phyloP scores from a whole-genome alignment of 495 filamentous ascomycete genomes.

The Astrocystis sublimbata region DNA sequence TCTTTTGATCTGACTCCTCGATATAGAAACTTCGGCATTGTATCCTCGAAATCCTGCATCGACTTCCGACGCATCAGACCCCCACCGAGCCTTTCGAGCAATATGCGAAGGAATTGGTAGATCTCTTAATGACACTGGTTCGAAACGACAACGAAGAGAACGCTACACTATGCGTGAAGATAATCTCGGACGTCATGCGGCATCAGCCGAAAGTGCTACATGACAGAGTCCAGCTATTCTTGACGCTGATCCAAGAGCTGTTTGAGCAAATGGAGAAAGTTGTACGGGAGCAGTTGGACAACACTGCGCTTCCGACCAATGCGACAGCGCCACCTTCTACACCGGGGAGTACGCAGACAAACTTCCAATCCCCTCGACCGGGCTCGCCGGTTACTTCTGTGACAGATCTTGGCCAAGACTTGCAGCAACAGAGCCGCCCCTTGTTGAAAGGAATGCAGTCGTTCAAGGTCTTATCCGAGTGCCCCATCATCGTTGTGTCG shows the following conservation, averaged over 20 bases:
- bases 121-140: slow-evolving; percentile 84
- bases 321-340: slow-evolving; percentile 70
- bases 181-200: slow-evolving; percentile 91
- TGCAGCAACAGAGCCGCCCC: slow-evolving; percentile 74
- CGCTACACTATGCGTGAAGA: slow-evolving; percentile 95
- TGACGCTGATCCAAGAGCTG: slow-evolving; percentile 91
- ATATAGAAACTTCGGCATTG: slow-evolving; percentile 83
- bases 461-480: slow-evolving; percentile 97
- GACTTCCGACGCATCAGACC: slow-evolving; percentile 68
- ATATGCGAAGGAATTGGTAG: slow-evolving; percentile 82
- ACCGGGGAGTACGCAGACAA: slow-evolving; percentile 69
- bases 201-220: slow-evolving; percentile 82
- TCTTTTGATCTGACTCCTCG: slow-evolving; percentile 23
- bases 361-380: slow-evolving; percentile 78
- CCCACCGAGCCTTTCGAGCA: slow-evolving; percentile 80
- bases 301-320: slow-evolving; percentile 54
- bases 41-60: slow-evolving; percentile 90
- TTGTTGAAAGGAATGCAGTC: slow-evolving; percentile 93
- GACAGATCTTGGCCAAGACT: slow-evolving; percentile 71
- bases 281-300: slow-evolving; percentile 90
- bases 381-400: slow-evolving; percentile 82
- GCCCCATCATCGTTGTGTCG: slow-evolving; percentile 97
- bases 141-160: slow-evolving; percentile 97
- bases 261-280: slow-evolving; percentile 92
- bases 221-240: slow-evolving; percentile 81